Conservation (phyloP, 2,329 filamentous ascomycete species). For the Sclerotinia nivalis region DNA sequence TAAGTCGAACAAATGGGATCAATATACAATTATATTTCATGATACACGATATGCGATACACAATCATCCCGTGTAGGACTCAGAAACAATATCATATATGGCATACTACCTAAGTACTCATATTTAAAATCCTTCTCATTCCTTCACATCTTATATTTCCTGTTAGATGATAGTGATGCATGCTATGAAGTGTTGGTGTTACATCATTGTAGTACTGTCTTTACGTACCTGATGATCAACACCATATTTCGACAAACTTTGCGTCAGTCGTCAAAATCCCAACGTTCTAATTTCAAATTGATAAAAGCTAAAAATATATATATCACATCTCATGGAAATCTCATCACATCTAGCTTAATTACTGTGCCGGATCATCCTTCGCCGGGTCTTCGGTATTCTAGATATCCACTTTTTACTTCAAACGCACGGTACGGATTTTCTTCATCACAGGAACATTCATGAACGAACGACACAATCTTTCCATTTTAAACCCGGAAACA, state of each 20-base stretch:
- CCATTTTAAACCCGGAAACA: not conserved
- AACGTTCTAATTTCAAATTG: not conserved
- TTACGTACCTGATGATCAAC: slow-evolving; percentile 4
- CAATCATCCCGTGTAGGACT: slow-evolving; percentile 13
- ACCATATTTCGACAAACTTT: not conserved
- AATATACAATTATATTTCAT: not conserved
- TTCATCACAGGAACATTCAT: not conserved
- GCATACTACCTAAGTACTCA: not conserved
- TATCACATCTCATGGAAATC: not conserved
- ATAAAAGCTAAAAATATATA: slow-evolving; percentile 1
- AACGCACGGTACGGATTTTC: slow-evolving; percentile 10
- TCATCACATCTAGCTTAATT: slow-evolving; percentile 12
- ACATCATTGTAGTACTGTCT: not conserved
- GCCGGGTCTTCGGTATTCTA: not conserved
- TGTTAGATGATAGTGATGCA: not conserved
- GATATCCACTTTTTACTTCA: slow-evolving; percentile 1
- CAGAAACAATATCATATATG: not conserved
- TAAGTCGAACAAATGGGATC: slow-evolving; percentile 11
- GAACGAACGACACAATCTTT: not conserved
- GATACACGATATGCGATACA: slow-evolving; percentile 2
- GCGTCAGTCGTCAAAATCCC: not conserved
- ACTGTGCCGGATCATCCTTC: slow-evolving; percentile 7
- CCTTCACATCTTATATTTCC: slow-evolving; percentile 13
- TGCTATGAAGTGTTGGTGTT: not conserved
- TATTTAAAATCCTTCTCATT: slow-evolving; percentile 15